phyloP scores from a whole-genome alignment of 768 basidiomycete species.

The Gymnopilus dilepis region DNA sequence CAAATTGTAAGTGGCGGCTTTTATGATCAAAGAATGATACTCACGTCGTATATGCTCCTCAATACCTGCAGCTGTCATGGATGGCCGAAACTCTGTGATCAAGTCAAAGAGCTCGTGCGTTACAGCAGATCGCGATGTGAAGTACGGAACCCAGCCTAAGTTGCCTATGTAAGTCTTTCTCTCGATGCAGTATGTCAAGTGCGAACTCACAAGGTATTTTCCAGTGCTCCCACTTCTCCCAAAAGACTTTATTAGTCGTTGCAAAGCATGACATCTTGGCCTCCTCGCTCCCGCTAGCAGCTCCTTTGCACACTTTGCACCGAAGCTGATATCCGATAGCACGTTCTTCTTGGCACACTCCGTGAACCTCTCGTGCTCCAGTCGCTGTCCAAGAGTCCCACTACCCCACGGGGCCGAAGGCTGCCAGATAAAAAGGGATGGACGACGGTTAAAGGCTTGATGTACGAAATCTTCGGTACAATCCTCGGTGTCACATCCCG shows the following conservation, averaged over 20 bases:
- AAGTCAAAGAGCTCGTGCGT: constrained; percentile 14
- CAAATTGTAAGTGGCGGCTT: not conserved
- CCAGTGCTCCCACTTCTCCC: constrained; percentile 16
- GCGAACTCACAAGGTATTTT: constrained; percentile 17
- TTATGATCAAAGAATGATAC: not conserved
- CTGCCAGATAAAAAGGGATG: constrained; percentile 10
- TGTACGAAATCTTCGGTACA: constrained; percentile 2
- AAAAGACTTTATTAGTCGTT: constrained; percentile 8
- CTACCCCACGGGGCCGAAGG: not conserved
- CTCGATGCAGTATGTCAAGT: not conserved
- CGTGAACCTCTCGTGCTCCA: not conserved
- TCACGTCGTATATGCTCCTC: constrained; percentile 11
- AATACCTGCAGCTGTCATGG: constrained; percentile 11
- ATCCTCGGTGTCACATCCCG: constrained; percentile 3
- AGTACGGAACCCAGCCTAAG: constrained; percentile 8
- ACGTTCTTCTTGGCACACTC: constrained; percentile 6
- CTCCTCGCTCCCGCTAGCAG: no score
- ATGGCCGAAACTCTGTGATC: constrained; percentile 8
- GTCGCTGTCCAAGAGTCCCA: constrained; percentile 13
- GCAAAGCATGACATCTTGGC: constrained; percentile 12
- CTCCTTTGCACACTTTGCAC: constrained; percentile 9
- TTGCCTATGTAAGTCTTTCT: not conserved
- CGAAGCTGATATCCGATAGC: constrained; percentile 14
- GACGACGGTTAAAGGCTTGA: constrained; percentile 6
- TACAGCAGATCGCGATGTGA: constrained; percentile 1